These are phyloP conservation scores for Sedum album DNA, from an alignment of 164 flowering plant species.

Conservation along the genomic window DNA sequence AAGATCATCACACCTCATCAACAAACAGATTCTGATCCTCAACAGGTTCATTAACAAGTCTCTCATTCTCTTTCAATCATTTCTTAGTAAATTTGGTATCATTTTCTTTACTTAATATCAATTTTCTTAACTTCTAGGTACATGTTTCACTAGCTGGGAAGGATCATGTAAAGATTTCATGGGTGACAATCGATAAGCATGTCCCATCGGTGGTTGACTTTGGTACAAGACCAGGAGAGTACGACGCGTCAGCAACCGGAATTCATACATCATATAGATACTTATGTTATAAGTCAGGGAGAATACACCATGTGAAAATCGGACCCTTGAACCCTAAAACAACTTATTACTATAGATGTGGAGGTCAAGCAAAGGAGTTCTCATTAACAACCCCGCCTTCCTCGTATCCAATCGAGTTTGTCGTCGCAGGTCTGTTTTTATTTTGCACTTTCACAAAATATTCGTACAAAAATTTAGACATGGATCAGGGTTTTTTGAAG, in stretches of 20 bases:
- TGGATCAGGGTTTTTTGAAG: not conserved
- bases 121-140: conserved; percentile 31
- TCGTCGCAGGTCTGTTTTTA: conserved; percentile 37
- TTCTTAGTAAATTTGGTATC: not conserved
- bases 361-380: conserved; percentile 52
- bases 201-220: conserved; percentile 47
- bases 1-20: conserved; percentile 25
- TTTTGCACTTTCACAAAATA: not conserved
- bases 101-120: too few relatives aligned
- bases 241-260: conserved; percentile 35
- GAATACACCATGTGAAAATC: conserved; percentile 61
- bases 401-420: conserved; percentile 56
- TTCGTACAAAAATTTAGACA: not conserved
- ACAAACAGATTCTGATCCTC: conserved; percentile 35
- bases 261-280: conserved; percentile 45
- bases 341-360: conserved; percentile 61
- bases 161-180: conserved; percentile 53
- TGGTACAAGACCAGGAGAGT: conserved; percentile 40
- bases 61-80: too few relatives aligned
- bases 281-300: conserved; percentile 58
- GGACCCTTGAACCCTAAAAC: conserved; percentile 71
- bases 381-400: conserved; percentile 68
- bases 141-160: conserved; percentile 63
- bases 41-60: conserved; percentile 31
- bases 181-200: conserved; percentile 41